Base-by-base conservation (phyloP, 768 basidiomycete species). In the Boletus vinaceobasis region DNA sequence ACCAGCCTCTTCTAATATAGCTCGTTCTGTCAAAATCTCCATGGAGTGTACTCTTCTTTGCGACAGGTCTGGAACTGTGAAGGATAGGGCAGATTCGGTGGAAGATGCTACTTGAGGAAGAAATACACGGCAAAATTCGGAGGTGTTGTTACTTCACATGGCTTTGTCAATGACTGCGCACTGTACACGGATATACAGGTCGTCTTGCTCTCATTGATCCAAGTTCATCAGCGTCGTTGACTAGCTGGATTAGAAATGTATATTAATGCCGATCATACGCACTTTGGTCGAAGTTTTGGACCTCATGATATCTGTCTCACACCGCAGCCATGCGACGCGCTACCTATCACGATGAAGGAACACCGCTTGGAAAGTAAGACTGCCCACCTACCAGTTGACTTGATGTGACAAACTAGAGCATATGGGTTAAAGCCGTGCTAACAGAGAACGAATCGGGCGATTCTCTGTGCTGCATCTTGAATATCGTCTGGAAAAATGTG, bases 121-220 rank as follows among this genome's bases (percentile, higher is more conserved):
- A 2, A 23, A 23, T 23, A 4, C 23, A 23, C 23, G 23, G 4
- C 4, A 23, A 23, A 23, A 23, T 23, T 23, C 23, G 23, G 23
- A 23, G 23, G 23, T 23, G 23, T 23, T 23, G 23, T 45, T 5
- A 48, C 54, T 57, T 54, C 42, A 37, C 49, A 39, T 29, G 29
- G 44, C 52, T 60, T 37, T n/a, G n/a, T n/a, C n/a, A n/a, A n/a
- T n/a, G n/a, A n/a, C n/a, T n/a, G n/a, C n/a, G n/a, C n/a, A n/a
- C n/a, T n/a, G n/a, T n/a, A n/a, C n/a, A n/a, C n/a, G n/a, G n/a
- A 61, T 60, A 53, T 64, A 52, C 43, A 26, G 46, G 42, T 42
- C 40, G 45, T 45, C 21, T 36, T n/a, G 17, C 15, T 53, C 32
- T 52, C 52, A 11, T 58, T 52, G 39, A 48, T 42, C 23, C 38